These are phyloP conservation scores for Penicillium hesseltinei DNA, from an alignment of 2,329 filamentous ascomycete genomes.

Conservation along the genomic window DNA sequence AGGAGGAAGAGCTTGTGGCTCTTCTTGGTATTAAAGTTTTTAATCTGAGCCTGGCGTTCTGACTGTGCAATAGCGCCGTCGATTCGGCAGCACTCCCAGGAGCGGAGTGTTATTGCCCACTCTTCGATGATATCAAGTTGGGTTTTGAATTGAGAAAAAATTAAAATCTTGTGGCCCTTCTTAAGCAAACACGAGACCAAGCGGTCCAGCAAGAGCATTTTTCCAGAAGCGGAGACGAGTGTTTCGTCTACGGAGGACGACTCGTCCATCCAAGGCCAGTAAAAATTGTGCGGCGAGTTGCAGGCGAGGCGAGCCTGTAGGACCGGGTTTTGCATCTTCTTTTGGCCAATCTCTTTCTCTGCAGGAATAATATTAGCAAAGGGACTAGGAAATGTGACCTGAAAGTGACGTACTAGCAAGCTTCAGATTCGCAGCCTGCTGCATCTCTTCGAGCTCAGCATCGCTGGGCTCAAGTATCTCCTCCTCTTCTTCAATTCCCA, in stretches of 20 bases:
- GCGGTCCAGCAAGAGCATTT: slow-evolving; percentile 91
- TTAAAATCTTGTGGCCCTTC: slow-evolving; percentile 81
- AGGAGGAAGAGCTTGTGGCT: slow-evolving; percentile 77
- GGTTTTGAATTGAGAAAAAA: slow-evolving; percentile 95
- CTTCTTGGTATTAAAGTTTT: slow-evolving; percentile 66
- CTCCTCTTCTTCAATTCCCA: slow-evolving; percentile 61
- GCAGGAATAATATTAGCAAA: slow-evolving; percentile 30
- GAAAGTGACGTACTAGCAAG: slow-evolving; percentile 63
- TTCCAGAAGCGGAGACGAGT: slow-evolving; percentile 83
- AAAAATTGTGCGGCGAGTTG: slow-evolving; percentile 95
- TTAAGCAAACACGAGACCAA: slow-evolving; percentile 73
- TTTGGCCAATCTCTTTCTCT: slow-evolving; percentile 81
- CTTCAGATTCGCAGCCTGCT: slow-evolving; percentile 67
- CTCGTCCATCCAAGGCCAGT: slow-evolving; percentile 76
- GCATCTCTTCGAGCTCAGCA: slow-evolving; percentile 59
- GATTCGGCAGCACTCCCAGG: slow-evolving; percentile 83
- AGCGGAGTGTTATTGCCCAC: slow-evolving; percentile 74
- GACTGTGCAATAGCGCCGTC: slow-evolving; percentile 81
- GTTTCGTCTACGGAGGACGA: slow-evolving; percentile 68
- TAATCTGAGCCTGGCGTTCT: slow-evolving; percentile 68
- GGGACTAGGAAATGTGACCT: background rate
- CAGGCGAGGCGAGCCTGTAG: slow-evolving; percentile 91
- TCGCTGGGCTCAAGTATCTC: slow-evolving; percentile 50
- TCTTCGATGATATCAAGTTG: slow-evolving; percentile 88
- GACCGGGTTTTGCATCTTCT: slow-evolving; percentile 89